These are phyloP conservation scores for Mucor circinelloides DNA, from an alignment of 371 early-diverging fungal genomes.

Conservation along the genomic window DNA sequence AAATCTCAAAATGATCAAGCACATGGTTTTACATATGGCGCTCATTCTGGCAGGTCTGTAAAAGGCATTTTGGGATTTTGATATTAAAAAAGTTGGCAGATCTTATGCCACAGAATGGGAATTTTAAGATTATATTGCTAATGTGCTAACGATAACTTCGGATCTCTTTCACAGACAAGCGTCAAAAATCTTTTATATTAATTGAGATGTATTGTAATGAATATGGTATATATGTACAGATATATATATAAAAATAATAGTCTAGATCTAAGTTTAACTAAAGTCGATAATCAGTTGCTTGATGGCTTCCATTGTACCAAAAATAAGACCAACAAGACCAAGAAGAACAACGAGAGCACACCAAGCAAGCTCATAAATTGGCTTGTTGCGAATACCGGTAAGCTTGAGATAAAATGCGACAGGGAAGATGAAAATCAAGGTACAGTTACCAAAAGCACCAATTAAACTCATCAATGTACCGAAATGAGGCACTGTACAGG, in stretches of 20 bases:
- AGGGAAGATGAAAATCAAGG: slow-evolving; percentile 84
- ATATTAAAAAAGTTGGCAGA: too few relatives aligned
- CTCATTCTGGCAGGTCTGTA: too few relatives aligned
- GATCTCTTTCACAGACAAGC: too few relatives aligned
- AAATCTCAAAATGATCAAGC: too few relatives aligned
- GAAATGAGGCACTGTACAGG: slow-evolving; percentile 80
- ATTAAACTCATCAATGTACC: slow-evolving; percentile 81
- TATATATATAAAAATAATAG: neutral
- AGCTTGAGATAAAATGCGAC: slow-evolving; percentile 77
- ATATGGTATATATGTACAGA: neutral
- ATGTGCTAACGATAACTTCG: too few relatives aligned
- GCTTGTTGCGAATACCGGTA: slow-evolving; percentile 64
- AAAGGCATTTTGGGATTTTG: too few relatives aligned
- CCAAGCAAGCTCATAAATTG: slow-evolving; percentile 57
- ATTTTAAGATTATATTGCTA: too few relatives aligned
- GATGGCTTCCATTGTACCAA: slow-evolving; percentile 78
- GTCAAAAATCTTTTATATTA: neutral
- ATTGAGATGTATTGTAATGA: neutral
- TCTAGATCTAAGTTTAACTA: neutral
- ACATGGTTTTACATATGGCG: too few relatives aligned
- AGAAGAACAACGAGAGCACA: slow-evolving; percentile 62
- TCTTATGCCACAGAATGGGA: too few relatives aligned
- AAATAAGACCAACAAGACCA: slow-evolving; percentile 70
- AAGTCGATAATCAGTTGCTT: slow-evolving; percentile 43
- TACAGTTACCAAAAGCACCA: slow-evolving; percentile 78